A percentile compares a stretch with the other conserved stretches of the same genome.
Evolutionary conservation across 148 eudicot genomes (phyloP).

Genomic region (Nyssa sinensis): DNA sequence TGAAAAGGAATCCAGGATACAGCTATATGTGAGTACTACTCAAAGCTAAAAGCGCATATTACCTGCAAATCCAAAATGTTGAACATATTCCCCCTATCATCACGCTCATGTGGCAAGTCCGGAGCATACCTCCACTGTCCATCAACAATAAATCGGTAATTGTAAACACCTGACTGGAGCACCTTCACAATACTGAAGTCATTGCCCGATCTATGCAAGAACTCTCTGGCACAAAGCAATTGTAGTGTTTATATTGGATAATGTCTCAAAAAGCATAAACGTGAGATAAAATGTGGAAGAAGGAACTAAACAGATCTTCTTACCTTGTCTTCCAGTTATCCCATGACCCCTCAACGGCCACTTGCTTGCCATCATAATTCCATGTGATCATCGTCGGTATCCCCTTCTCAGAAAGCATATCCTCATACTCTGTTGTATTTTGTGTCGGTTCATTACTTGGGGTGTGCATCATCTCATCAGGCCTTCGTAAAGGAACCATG

Average conservation of each 20-base stretch:
- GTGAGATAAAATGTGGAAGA: background rate
- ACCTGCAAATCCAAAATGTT: constrained; percentile 83
- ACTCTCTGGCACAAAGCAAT: constrained; percentile 48
- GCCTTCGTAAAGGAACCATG: constrained; percentile 65
- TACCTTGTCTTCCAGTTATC: constrained; percentile 70
- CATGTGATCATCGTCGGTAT: constrained; percentile 83
- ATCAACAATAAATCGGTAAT: constrained; percentile 75
- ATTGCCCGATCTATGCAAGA: constrained; percentile 72
- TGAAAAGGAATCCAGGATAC: background rate
- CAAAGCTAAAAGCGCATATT: background rate
- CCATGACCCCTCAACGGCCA: constrained; percentile 90
- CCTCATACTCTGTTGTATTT: constrained; percentile 39
- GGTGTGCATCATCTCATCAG: constrained; percentile 60
- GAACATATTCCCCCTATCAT: constrained; percentile 72
- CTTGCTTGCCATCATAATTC: constrained; percentile 72
- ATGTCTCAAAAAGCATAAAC: constrained; percentile 29
- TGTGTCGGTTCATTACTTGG: constrained; percentile 53
- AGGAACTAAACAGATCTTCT: background rate
- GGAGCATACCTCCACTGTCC: constrained; percentile 68
- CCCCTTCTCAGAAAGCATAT: constrained; percentile 38
- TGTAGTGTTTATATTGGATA: constrained; percentile 40
- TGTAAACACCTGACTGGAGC: constrained; percentile 90
- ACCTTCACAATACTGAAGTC: constrained; percentile 81
- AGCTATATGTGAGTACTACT: background rate
- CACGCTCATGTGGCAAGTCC: constrained; percentile 66